phyloP scores from a whole-genome alignment of 371 early-diverging fungal species.

The Mortierella sp. region DNA sequence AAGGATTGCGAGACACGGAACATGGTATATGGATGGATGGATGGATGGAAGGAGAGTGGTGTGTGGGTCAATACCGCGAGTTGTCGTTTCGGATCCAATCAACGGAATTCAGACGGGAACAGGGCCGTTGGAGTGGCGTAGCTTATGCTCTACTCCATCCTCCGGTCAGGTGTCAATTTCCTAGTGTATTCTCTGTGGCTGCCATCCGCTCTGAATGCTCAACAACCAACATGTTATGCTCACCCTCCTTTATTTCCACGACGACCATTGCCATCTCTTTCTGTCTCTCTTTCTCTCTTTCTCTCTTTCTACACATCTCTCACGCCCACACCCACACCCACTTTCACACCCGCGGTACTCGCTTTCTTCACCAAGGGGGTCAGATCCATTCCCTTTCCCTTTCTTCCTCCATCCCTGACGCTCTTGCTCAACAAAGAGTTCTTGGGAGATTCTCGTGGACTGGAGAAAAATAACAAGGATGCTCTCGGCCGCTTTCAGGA shows the following conservation, averaged over 20 bases:
- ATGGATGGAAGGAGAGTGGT: background rate
- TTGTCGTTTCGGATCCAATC: conserved; percentile 5
- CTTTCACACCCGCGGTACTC: background rate
- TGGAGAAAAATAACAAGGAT: background rate
- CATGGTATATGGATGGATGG: conserved; percentile 24
- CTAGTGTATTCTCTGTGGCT: too few relatives aligned
- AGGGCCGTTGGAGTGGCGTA: background rate
- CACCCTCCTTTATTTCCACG: background rate
- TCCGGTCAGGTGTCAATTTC: background rate
- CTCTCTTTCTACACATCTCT: background rate
- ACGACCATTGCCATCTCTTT: background rate
- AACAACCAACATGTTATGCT: too few relatives aligned
- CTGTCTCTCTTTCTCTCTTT: background rate
- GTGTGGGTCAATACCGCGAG: background rate
- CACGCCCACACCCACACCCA: background rate
- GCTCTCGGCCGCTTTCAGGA: conserved; percentile 9
- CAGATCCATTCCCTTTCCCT: background rate
- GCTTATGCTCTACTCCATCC: background rate
- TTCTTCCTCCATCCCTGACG: background rate
- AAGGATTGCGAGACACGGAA: conserved; percentile 34
- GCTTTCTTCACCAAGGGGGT: background rate
- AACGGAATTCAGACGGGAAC: background rate
- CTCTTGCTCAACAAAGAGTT: background rate
- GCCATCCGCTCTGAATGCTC: background rate
- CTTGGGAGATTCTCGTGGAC: background rate